Conservation (phyloP, 2,329 filamentous ascomycete species). For the Beauveria medogensis region DNA sequence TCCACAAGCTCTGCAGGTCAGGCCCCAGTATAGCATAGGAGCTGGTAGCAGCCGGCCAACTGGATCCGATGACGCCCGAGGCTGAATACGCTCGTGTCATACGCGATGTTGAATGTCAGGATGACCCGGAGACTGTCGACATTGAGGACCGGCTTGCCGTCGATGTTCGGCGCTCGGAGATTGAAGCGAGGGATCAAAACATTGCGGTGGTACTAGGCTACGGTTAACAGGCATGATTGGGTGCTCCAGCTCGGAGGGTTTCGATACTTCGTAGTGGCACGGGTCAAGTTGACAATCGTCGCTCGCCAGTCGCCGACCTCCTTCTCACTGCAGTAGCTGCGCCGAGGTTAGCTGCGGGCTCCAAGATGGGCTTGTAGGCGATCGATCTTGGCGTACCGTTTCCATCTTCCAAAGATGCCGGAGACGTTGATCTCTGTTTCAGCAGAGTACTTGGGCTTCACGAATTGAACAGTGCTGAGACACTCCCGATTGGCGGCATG, state of each 20-base stretch:
- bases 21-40: conserved; percentile 21
- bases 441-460: conserved; percentile 16
- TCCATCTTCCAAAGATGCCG: conserved; percentile 18
- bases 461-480: conserved; percentile 15
- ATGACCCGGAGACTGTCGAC: conserved; percentile 17
- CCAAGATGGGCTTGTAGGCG: not conserved
- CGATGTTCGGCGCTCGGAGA: conserved; percentile 17
- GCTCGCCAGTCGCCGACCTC: conserved; percentile 16
- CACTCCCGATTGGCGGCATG: conserved; percentile 14
- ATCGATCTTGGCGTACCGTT: conserved; percentile 12
- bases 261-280: conserved; percentile 14
- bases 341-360: conserved; percentile 6
- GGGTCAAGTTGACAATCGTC: conserved; percentile 14
- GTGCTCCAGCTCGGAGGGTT: not conserved
- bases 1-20: conserved; percentile 23
- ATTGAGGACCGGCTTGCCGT: conserved; percentile 19
- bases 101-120: conserved; percentile 23
- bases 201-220: conserved; percentile 16
- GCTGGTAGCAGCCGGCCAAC: conserved; percentile 20
- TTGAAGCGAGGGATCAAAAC: conserved; percentile 18
- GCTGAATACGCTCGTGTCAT: conserved; percentile 19
- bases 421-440: conserved; percentile 18
- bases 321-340: conserved; percentile 17
- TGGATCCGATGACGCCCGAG: conserved; percentile 18
- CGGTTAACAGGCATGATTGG: conserved; percentile 10